Evolutionary conservation across 2,329 filamentous ascomycete species (phyloP), one percentile per base, ranked within the genome.

Genomic region (Cordyceps cateniannulata): DNA sequence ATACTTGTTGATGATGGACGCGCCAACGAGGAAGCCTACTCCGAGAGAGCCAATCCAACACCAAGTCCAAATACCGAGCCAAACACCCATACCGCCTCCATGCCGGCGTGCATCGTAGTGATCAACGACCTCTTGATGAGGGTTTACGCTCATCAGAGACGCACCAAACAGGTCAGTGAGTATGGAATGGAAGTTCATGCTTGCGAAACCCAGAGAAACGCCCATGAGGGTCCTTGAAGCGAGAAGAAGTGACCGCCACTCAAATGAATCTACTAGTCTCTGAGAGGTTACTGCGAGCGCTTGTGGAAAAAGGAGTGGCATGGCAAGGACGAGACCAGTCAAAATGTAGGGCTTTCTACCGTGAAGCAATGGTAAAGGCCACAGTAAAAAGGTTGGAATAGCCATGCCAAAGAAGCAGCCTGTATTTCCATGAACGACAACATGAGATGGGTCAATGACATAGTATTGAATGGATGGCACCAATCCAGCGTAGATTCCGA

Each of bases 401-500:
- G 87, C 87, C 64, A 93, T 78, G 9, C 88, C 88, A 35, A 88
- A 68, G 69, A 89, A 93, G 58, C 91, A 81, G 27, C 85, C 81
- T 18, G 89, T 87, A 66, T 93, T 93, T 3, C 90, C 90, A 40
- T 90, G 77, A 29, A 91, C 85, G 1, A 85, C 81, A 62, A 83
- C 79, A 66, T 91, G 88, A 49, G 83, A 75, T 63, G 86, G 79
- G 66, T 92, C 88, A 25, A 85, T 85, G 64, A 93, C 83, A 66
- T 85, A 86, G 70, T 91, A 91, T 69, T 92, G 89, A 27, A 93
- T 90, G 3, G 85, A 84, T n/a, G 89, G 88, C 1, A 91, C 88
- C 65, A 91, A 81, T 3, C 89, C 90, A 59, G 88, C 86, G 69
- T 92, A 93, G 24, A 92, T 88, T 1, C 90, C 89, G 61, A 90